Evolutionary conservation across 495 filamentous ascomycete genomes (phyloP).

Genomic region (Neurospora discreta): DNA sequence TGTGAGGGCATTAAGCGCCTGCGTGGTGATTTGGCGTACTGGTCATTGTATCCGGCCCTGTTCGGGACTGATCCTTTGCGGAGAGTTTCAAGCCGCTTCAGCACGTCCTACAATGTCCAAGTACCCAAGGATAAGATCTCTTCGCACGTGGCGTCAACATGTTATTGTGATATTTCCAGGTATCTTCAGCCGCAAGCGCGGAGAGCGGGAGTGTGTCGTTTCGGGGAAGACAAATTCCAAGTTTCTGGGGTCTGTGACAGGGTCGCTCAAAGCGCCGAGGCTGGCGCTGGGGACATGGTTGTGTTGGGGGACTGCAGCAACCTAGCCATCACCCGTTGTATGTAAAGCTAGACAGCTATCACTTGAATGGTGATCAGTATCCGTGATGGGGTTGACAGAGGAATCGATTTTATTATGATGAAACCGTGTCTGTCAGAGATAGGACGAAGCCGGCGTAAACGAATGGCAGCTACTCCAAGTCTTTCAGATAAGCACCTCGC

Average conservation of each 20-base stretch:
- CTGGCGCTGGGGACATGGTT: neutral
- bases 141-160: neutral
- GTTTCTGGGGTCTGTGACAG: neutral
- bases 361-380: neutral
- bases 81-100: neutral
- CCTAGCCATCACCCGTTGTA: neutral
- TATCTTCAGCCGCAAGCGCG: neutral
- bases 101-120: neutral
- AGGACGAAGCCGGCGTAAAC: conserved; percentile 14
- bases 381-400: neutral
- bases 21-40: neutral
- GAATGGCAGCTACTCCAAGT: conserved; percentile 4
- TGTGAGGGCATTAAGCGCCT: neutral
- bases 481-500: conserved; percentile 10
- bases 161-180: neutral
- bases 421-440: conserved; percentile 24
- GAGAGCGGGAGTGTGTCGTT: neutral
- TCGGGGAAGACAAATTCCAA: neutral
- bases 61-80: neutral
- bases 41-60: neutral
- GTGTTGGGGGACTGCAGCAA: neutral
- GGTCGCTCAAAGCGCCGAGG: neutral
- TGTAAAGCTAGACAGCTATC: neutral
- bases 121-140: neutral
- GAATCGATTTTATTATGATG: conserved; percentile 11